Evolutionary conservation across 2,329 filamentous ascomycete genomes (phyloP), one percentile per base, ranked within the genome.

Genomic region (Hansfordia pulvinata): DNA sequence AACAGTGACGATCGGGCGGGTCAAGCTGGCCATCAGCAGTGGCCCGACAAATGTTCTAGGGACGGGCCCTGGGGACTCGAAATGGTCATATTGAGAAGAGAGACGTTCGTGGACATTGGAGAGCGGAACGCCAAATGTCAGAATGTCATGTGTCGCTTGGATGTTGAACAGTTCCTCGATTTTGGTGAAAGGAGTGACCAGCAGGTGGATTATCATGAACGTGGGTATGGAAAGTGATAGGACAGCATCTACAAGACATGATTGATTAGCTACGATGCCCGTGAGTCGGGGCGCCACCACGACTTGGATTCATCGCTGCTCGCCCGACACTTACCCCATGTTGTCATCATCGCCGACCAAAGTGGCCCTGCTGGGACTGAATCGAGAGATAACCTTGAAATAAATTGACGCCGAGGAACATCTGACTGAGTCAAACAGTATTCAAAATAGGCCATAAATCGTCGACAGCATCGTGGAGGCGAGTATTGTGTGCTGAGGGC

Each of bases 141-240:
- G 53, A 19, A 98, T 78, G 50, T 98, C 90, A 52, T 96, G 90
- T 3, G 76, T 69, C 5, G 90, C 90, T 52, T 98, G 90, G 31
- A 96, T 73, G 50, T 93, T 93, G 68, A 98, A 96, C 1, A 88
- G 96, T 54, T 98, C 90, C 52, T 98, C 90, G 32, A 98, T 90
- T 53, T 98, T 98, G 30, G 86, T 94, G 58, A 92, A 88, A 1
- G 90, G 90, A 8, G 86, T 73, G 14, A 74, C 49, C 34, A 73
- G 44, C 29, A 93, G 70, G 51, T 93, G 82, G 29, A 79, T 29
- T 31, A 80, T 49, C 39, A 82, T 62, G 17, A 76, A 47, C 3
- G 62, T 49, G 2, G 81, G 78, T 31, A 85, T 59, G 26, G 75
- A 53, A 35, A 74, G 45, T 28, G 56, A 49, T 20, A 76, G 44